A percentile compares a stretch with the other conserved stretches of the same genome.
These are phyloP conservation scores for Hymenoscyphus albidus DNA, from an alignment of 2,329 filamentous ascomycete genomes.

Conservation along the genomic window DNA sequence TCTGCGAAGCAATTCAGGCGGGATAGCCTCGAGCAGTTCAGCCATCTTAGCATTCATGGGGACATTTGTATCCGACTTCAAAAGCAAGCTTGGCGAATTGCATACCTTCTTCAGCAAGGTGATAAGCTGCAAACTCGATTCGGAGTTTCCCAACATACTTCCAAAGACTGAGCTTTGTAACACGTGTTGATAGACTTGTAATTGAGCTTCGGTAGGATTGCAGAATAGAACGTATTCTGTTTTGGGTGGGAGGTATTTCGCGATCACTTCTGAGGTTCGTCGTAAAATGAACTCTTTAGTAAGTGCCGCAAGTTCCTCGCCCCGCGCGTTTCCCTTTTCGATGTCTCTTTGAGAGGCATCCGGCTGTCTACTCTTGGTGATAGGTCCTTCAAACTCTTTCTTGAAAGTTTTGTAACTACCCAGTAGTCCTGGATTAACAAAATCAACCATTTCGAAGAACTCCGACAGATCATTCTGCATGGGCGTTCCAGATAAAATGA, in stretches of 20 bases:
- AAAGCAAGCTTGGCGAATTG: constrained; percentile 64
- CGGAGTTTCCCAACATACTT: constrained; percentile 56
- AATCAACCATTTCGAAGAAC: constrained; percentile 90
- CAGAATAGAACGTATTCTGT: constrained; percentile 94
- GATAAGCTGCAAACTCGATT: constrained; percentile 64
- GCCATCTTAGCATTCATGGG: constrained; percentile 35
- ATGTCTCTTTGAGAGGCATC: constrained; percentile 62
- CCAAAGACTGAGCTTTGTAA: constrained; percentile 62
- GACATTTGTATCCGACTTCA: constrained; percentile 42
- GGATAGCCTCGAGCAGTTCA: constrained; percentile 49
- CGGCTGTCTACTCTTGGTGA: constrained; percentile 58
- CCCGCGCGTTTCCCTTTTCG: constrained; percentile 66
- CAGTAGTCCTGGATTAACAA: constrained; percentile 87
- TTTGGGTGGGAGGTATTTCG: constrained; percentile 84
- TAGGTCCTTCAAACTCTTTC: constrained; percentile 91
- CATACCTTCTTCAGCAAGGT: constrained; percentile 71
- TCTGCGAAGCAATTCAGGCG: constrained; percentile 48
- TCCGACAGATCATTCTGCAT: constrained; percentile 95
- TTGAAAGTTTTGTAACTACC: constrained; percentile 91
- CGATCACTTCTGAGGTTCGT: constrained; percentile 86
- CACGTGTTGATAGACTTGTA: constrained; percentile 74
- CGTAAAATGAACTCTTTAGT: constrained; percentile 88
- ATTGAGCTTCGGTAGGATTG: constrained; percentile 83
- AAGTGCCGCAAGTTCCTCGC: constrained; percentile 83
- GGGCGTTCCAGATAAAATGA: constrained; percentile 66